These are phyloP conservation scores for Aspergillus conjunctus DNA, from an alignment of 495 filamentous ascomycete species.

Conservation along the genomic window DNA sequence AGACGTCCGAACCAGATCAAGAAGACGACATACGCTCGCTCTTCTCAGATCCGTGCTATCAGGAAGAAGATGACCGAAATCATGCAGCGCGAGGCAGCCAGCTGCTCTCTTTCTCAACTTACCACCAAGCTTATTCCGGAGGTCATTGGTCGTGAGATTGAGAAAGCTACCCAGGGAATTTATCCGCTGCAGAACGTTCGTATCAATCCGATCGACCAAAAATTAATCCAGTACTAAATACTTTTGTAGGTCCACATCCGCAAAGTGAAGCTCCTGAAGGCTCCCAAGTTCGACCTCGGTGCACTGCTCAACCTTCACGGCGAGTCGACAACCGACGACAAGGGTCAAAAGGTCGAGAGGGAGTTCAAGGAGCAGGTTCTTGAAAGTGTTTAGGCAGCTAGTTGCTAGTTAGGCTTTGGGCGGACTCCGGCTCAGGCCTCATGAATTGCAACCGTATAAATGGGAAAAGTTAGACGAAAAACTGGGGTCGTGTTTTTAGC, in stretches of 20 bases:
- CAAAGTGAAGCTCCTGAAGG: constrained; percentile 98
- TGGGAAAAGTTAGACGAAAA: constrained; percentile 10
- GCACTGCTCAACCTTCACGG: constrained; percentile 92
- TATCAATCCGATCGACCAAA: constrained; percentile 15
- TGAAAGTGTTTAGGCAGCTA: constrained; percentile 74
- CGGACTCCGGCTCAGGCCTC: constrained; percentile 23
- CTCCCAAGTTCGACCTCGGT: constrained; percentile 98
- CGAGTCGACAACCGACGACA: constrained; percentile 93
- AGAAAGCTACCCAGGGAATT: constrained; percentile 98
- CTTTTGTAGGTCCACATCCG: constrained; percentile 88
- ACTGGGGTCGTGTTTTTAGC: constrained; percentile 18
- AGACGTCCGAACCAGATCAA: constrained; percentile 98
- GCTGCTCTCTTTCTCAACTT: constrained; percentile 90
- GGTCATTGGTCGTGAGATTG: constrained; percentile 98
- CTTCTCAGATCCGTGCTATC: constrained; percentile 94
- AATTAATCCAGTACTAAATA: constrained; percentile 30
- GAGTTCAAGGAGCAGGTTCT: constrained; percentile 98
- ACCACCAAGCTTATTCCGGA: constrained; percentile 98
- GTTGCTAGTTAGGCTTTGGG: constrained; percentile 27
- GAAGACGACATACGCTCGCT: constrained; percentile 97
- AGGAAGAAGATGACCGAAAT: constrained; percentile 99
- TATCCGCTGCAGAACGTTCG: constrained; percentile 98
- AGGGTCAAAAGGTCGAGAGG: constrained; percentile 96
- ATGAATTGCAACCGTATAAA: constrained; percentile 2
- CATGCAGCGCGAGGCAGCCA: constrained; percentile 91